A percentile compares a stretch with the other conserved stretches of the same genome.
phyloP scores from a whole-genome alignment of 805 yeast species.

The Metschnikowia cubensis region DNA sequence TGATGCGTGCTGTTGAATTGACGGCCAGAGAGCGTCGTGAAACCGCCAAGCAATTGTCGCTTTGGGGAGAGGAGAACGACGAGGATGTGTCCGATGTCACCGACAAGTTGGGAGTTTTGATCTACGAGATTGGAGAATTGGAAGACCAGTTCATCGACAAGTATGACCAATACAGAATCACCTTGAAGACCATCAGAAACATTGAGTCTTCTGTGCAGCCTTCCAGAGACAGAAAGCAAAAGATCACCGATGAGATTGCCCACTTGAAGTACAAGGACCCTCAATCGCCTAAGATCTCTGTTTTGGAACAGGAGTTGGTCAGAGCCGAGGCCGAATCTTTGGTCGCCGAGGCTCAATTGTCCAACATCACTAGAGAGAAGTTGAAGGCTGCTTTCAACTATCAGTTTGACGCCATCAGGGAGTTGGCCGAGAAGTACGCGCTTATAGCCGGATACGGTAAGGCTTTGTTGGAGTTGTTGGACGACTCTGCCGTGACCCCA shows the following conservation, averaged over 20 bases:
- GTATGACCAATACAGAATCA: slow-evolving; percentile 96
- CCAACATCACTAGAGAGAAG: slow-evolving; percentile 97
- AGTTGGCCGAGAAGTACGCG: slow-evolving; percentile 93
- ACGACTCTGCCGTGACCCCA: slow-evolving; percentile 96
- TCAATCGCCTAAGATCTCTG: slow-evolving; percentile 90
- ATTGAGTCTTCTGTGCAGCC: slow-evolving; percentile 98
- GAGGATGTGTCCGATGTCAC: slow-evolving; percentile 97
- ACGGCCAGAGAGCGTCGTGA: slow-evolving; percentile 92
- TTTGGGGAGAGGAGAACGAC: slow-evolving; percentile 98
- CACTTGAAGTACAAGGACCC: slow-evolving; percentile 98
- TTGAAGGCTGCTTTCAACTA: slow-evolving; percentile 95
- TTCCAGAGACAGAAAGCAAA: slow-evolving; percentile 95
- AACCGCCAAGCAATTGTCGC: slow-evolving; percentile 93
- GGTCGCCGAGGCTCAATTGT: slow-evolving; percentile 98
- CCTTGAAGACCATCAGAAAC: slow-evolving; percentile 90
- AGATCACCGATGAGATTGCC: slow-evolving; percentile 96
- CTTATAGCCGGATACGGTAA: slow-evolving; percentile 98
- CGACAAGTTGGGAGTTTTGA: slow-evolving; percentile 92
- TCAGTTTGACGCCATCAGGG: slow-evolving; percentile 94
- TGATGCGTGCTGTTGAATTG: slow-evolving; percentile 89
- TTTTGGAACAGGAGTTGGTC: slow-evolving; percentile 96
- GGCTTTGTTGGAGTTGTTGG: slow-evolving; percentile 91
- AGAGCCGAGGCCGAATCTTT: slow-evolving; percentile 99
- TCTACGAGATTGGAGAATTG: slow-evolving; percentile 95
- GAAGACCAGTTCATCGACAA: slow-evolving; percentile 98